These are phyloP conservation scores for Tuctoria greenei DNA, from an alignment of 176 grass and related monocot species.

Conservation along the genomic window DNA sequence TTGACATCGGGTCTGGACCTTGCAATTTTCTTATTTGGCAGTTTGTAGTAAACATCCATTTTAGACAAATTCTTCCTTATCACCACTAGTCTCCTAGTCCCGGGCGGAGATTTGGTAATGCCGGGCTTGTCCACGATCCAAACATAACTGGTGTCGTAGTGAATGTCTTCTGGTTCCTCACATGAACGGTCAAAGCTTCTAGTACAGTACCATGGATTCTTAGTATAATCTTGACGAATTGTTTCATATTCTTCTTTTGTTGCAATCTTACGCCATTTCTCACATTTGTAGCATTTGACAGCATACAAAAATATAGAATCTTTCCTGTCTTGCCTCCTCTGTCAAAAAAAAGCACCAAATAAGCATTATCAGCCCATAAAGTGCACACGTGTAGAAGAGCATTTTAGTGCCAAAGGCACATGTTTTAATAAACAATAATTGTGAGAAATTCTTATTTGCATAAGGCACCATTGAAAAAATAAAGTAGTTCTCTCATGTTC, in stretches of 20 bases:
- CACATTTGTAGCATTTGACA: constrained; percentile 45
- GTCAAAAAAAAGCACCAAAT: neutral
- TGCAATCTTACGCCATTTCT: constrained; percentile 52
- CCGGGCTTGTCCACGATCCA: constrained; percentile 59
- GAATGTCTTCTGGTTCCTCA: constrained; percentile 45
- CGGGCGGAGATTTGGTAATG: constrained; percentile 46
- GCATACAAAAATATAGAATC: constrained; percentile 35
- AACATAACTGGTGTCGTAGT: constrained; percentile 43
- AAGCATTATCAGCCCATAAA: no score
- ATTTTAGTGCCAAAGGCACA: no score
- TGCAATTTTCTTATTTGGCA: constrained; percentile 48
- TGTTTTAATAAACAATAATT: no score
- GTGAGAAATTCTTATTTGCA: no score
- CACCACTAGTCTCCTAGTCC: constrained; percentile 33
- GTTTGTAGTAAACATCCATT: constrained; percentile 49
- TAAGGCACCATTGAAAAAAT: no score
- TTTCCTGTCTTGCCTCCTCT: constrained; percentile 27
- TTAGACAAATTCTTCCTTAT: constrained; percentile 55
- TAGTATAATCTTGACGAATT: constrained; percentile 36
- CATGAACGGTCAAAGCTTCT: constrained; percentile 43
- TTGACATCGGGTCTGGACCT: constrained; percentile 36
- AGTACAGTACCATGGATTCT: constrained; percentile 52
- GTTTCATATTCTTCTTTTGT: constrained; percentile 49
- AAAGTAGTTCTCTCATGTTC: no score
- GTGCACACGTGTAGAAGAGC: no score